Percentiles rank a stretch among this genome's conserved stretches.
Conservation (phyloP, 768 basidiomycete species). For the Nevesoporus exiguus region DNA sequence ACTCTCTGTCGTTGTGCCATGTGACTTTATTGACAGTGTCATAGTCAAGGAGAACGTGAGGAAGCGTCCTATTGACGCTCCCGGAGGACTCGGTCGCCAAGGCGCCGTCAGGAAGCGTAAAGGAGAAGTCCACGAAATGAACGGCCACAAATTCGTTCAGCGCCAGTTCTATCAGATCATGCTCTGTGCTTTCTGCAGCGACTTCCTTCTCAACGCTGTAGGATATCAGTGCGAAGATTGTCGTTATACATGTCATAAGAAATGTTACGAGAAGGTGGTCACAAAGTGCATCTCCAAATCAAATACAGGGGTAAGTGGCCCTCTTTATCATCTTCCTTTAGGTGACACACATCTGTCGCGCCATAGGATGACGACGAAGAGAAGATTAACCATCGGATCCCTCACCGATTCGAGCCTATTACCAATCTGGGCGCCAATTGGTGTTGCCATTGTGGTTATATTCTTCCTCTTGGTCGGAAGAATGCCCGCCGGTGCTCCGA, state of each 20-base stretch:
- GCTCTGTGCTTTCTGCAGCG: slow-evolving; percentile 96
- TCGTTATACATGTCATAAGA: slow-evolving; percentile 98
- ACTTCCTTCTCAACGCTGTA: slow-evolving; percentile 93
- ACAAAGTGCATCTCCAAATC: slow-evolving; percentile 99
- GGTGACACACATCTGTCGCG: background rate
- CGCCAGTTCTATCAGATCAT: slow-evolving; percentile 98
- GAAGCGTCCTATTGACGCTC: slow-evolving; percentile 90
- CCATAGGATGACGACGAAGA: slow-evolving; percentile 91
- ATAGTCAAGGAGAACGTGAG: slow-evolving; percentile 97
- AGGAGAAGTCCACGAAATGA: slow-evolving; percentile 98
- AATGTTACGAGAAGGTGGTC: slow-evolving; percentile 97
- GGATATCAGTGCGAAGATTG: slow-evolving; percentile 99
- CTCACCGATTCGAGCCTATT: slow-evolving; percentile 94
- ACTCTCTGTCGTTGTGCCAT: background rate
- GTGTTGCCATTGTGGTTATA: slow-evolving; percentile 99
- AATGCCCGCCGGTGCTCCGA: slow-evolving; percentile 95
- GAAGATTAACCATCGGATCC: slow-evolving; percentile 98
- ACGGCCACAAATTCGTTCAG: slow-evolving; percentile 97
- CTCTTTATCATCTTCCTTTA: background rate
- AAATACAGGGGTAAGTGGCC: slow-evolving; percentile 75
- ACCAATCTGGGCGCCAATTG: slow-evolving; percentile 98
- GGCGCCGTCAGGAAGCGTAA: slow-evolving; percentile 98
- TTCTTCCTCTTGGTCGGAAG: slow-evolving; percentile 95
- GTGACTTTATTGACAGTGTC: slow-evolving; percentile 3
- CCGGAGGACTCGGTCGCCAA: slow-evolving; percentile 92